Evolutionary conservation across 2,329 filamentous ascomycete species (phyloP), one percentile per base, ranked within the genome.

Genomic region (Myriosclerotinia scirpicola): DNA sequence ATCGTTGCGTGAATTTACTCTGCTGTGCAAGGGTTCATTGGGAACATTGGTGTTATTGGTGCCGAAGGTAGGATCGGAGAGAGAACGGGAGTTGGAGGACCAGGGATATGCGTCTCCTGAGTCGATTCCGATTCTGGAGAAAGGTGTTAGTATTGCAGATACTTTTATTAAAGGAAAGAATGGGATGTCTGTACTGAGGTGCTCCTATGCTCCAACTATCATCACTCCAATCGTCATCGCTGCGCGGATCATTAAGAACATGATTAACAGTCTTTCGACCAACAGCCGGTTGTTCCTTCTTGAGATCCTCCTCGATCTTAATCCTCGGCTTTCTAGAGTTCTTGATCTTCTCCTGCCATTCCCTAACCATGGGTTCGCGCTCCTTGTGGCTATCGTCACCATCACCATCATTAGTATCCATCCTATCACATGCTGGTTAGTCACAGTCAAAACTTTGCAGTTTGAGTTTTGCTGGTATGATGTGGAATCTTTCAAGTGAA

Each of bases 291-390:
- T 61, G 44, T 38, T 59, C 22, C 15, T 61, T 50, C 5, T 48
- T 17, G 12, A 0, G 0, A 50, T 30, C n/a, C 8, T 61, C 5
- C n/a, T 54, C 53, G 6, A 54, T 17, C 48, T 40, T 54, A 0
- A 61, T 9, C 20, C 55, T 61, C 2, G 44, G 34, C 0, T 38
- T 20, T 12, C 12, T 26, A 15, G 17, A 15, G 0, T 52, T 50
- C 44, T 61, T 61, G 2, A 34, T 61, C 30, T 17, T 48, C 44
- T 61, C 44, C 4, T 50, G 30, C 58, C 58, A 61, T 2, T 61
- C 42, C 15, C 34, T 26, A 22, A 50, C n/a, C 5, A 15, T 36
- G 14, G n/a, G 2, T 26, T 17, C 58, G 38, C 58, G 34, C n/a
- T 61, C 44, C 44, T 26, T 50, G 5, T 61, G 58, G 1, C 44